A percentile compares a stretch with the other conserved stretches of the same genome.
Conservation (phyloP, 2,329 filamentous ascomycete genomes). For the Plectosphaerella sp. region DNA sequence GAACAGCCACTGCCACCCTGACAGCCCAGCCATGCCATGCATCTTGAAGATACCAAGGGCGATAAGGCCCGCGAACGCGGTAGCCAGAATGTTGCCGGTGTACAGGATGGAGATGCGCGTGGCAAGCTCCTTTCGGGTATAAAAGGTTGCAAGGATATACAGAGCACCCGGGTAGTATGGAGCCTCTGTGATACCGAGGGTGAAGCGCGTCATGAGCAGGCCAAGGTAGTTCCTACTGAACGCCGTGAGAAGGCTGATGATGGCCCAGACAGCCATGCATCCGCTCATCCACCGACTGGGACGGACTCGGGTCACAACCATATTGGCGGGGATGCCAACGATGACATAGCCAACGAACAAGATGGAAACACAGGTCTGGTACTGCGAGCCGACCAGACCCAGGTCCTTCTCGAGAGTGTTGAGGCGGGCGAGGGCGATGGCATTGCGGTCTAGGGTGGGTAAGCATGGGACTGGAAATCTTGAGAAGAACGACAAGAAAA, state of each 20-base stretch:
- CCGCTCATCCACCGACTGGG: slow-evolving; percentile 8
- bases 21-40: slow-evolving; percentile 17
- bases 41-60: slow-evolving; percentile 20
- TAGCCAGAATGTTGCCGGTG: slow-evolving; percentile 20
- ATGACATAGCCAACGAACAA: slow-evolving; percentile 17
- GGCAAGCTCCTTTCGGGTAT: slow-evolving; percentile 23
- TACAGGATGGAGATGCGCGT: slow-evolving; percentile 21
- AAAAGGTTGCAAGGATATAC: slow-evolving; percentile 22
- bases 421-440: slow-evolving; percentile 52
- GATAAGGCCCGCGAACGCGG: slow-evolving; percentile 21
- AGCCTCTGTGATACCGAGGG: slow-evolving; percentile 22
- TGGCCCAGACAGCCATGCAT: slow-evolving; percentile 17
- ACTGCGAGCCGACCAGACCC: slow-evolving; percentile 29
- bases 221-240: slow-evolving; percentile 19
- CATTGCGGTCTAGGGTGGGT: slow-evolving; percentile 39
- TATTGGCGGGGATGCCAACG: slow-evolving; percentile 21
- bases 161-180: slow-evolving; percentile 22
- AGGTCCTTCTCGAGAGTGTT: slow-evolving; percentile 50
- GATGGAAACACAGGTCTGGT: slow-evolving; percentile 8
- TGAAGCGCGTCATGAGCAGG: slow-evolving; percentile 17
- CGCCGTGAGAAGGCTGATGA: slow-evolving; percentile 20
- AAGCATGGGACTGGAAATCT: too few species aligned
- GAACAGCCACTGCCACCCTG: slow-evolving; percentile 22
- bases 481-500: too few species aligned
- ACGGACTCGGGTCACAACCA: slow-evolving; percentile 9